Base-by-base conservation (phyloP, 768 basidiomycete genomes). In the Pisolithus orientalis region DNA sequence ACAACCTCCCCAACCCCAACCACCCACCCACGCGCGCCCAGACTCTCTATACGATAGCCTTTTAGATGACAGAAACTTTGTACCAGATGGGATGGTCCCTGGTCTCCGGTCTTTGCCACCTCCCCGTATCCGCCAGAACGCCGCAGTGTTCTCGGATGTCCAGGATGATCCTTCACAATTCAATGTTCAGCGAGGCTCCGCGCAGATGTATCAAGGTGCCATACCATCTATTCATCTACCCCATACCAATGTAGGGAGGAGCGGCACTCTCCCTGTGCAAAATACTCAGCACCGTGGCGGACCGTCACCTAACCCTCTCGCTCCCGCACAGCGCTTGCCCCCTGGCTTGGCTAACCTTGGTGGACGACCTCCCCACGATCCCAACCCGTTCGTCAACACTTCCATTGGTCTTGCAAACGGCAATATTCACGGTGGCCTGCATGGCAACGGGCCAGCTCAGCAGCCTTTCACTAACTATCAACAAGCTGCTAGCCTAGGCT, bases 81-180 rank as follows among this genome's bases (percentile, higher is more conserved):
- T 88, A 25, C 87, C 90, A 9, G 87, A 92, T 68, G 87, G 86
- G 28, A 82, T 92, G 80, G 90, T 92, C 14, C 89, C 90, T 25
- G 90, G 89, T 8, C 75, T 92, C 31, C 83, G 90, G 38, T 77
- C 84, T 29, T 77, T 75, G 38, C 81, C 79, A 44, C 80, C 82
- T 40, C 77, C 82, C 51, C 78, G 86, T 54, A 76, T 70, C 61
- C 76, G 85, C 44, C 82, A 86, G 55, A 73, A 74, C 54, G 70
- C 70, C 32, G 68, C 72, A 4, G 69, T 81, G 51, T 83, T 79
- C 59, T 66, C 78, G 37, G 88, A 88, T 29, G 72, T 76, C 14
- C 59, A 80, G 25, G 89, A 90, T 24, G 89, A 90, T 24, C 65
- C 76, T 0, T 59, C 84, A 32, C 79, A 80, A 46, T 84, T 84